Percentiles rank a stretch among this genome's conserved stretches.
Evolutionary conservation across 352 stramenopile genomes (phyloP).

Genomic region (Phytophthora palmivora): DNA sequence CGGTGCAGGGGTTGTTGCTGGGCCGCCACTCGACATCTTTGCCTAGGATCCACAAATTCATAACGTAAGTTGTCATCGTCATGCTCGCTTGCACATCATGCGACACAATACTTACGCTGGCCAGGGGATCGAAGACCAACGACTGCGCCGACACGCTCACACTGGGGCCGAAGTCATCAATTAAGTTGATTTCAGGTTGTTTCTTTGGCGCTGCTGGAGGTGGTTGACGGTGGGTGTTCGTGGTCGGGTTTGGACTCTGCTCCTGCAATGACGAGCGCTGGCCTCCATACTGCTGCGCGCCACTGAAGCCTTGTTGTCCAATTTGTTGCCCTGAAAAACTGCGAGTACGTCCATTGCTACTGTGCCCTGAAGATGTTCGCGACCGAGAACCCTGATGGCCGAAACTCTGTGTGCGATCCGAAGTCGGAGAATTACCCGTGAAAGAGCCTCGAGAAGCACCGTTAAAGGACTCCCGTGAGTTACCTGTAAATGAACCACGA

Average conservation of each 20-base stretch:
- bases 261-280: slow-evolving; percentile 42
- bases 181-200: slow-evolving; percentile 78
- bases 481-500: slow-evolving; percentile 30
- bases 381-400: slow-evolving; percentile 25
- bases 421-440: slow-evolving; percentile 18
- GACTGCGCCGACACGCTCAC: slow-evolving; percentile 70
- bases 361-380: slow-evolving; percentile 25
- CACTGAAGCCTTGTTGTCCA: slow-evolving; percentile 23
- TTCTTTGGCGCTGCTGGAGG: slow-evolving; percentile 42
- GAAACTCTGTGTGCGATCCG: slow-evolving; percentile 38
- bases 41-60: slow-evolving; percentile 31
- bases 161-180: slow-evolving; percentile 72
- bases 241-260: slow-evolving; percentile 13
- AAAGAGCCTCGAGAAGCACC: slow-evolving; percentile 29
- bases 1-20: not conserved
- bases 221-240: slow-evolving; percentile 22
- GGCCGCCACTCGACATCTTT: slow-evolving; percentile 33
- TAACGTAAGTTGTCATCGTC: slow-evolving; percentile 22
- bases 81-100: not conserved
- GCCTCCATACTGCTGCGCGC: slow-evolving; percentile 23
- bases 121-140: slow-evolving; percentile 80
- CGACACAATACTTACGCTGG: slow-evolving; percentile 46
- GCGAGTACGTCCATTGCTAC: slow-evolving; percentile 30
- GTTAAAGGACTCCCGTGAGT: slow-evolving; percentile 35
- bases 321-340: slow-evolving; percentile 40